phyloP scores from a whole-genome alignment of 768 basidiomycete species.

The Ephemerocybe angulata region DNA sequence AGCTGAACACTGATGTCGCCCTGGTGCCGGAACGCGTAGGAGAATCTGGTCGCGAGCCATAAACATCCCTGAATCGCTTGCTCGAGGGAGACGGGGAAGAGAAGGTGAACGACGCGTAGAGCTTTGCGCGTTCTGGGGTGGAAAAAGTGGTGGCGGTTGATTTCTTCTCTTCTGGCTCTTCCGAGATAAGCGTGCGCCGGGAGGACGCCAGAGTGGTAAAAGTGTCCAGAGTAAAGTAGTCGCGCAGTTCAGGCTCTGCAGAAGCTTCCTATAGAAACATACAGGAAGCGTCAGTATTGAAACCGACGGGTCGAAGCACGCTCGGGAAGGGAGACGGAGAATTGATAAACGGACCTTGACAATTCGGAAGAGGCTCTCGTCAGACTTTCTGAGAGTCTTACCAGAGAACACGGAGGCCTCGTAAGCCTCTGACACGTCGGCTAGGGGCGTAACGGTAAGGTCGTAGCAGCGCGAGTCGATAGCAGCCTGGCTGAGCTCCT shows the following conservation, averaged over 20 bases:
- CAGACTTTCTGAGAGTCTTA: slow-evolving; percentile 25
- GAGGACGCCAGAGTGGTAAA: slow-evolving; percentile 25
- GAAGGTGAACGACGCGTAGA: slow-evolving; percentile 77
- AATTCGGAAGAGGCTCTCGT: slow-evolving; percentile 23
- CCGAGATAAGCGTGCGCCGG: slow-evolving; percentile 19
- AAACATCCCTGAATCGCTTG: slow-evolving; percentile 45
- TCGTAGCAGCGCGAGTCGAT: slow-evolving; percentile 79
- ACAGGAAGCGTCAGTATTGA: slow-evolving; percentile 10
- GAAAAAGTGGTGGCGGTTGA: slow-evolving; percentile 46
- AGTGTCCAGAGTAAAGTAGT: slow-evolving; percentile 44
- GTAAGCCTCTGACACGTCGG: slow-evolving; percentile 72
- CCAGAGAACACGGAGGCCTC: slow-evolving; percentile 31
- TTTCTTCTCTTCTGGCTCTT: slow-evolving; percentile 23
- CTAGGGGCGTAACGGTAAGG: slow-evolving; percentile 72
- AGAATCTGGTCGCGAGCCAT: slow-evolving; percentile 29
- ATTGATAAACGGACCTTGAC: slow-evolving; percentile 52
- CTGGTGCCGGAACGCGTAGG: slow-evolving; percentile 15
- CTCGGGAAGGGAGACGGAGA: neutral
- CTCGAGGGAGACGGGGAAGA: slow-evolving; percentile 65
- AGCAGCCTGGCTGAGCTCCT: slow-evolving; percentile 41
- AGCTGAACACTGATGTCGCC: neutral
- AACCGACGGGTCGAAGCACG: slow-evolving; percentile 2
- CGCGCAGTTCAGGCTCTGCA: slow-evolving; percentile 53
- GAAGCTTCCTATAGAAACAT: slow-evolving; percentile 44
- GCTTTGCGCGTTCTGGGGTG: slow-evolving; percentile 70